Base-by-base conservation (phyloP, 164 flowering plant species). In the Vitis labrusca region DNA sequence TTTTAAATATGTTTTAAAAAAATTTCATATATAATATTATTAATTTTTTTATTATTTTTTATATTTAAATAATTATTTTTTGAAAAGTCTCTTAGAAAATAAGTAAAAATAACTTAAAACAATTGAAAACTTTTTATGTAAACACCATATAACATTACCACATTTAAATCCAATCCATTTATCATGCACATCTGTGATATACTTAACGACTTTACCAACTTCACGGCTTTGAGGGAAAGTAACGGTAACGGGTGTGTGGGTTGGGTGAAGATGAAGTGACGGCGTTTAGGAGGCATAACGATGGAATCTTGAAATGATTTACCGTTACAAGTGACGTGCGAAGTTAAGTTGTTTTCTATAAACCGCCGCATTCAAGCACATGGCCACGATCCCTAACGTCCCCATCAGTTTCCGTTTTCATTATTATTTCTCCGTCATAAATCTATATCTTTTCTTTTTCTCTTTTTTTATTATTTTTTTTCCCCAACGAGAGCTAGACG, bases 301-400 rank as follows among this genome's bases (percentile, higher is more conserved):
- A 10, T 2, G 23, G 70, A 65, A 65, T 59, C 49, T 47, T 37
- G 44, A 10, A 14, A 59, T 37, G 5, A 7, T n/a, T 5, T n/a
- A 62, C 57, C 76, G 67, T 61, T 67, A 62, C 1, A 61, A 7
- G 37, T 61, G 76, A 64, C 77, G 72, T 69, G 7, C 8, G 3
- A 23, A 44, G 51, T 16, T 61, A 48, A 3, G 1, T 48, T 1
- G 47, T 51, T 32, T 66, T 19, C 44, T 19, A 10, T 9, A 8
- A 23, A 29, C 55, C 75, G 82, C 77, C 77, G 83, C 73, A 73
- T 17, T 8, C 48, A 0, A 14, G 79, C 80, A 80, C 82, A 79
- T 79, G 82, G 80, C 75, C 78, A 58, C 64, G 10, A 63, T 1
- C 72, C 37, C 55, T 9, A 52, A 74, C 63, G 79, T 79, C 79